These are phyloP conservation scores for Colletotrichum lini DNA, from an alignment of 2,329 filamentous ascomycete genomes.

Conservation along the genomic window DNA sequence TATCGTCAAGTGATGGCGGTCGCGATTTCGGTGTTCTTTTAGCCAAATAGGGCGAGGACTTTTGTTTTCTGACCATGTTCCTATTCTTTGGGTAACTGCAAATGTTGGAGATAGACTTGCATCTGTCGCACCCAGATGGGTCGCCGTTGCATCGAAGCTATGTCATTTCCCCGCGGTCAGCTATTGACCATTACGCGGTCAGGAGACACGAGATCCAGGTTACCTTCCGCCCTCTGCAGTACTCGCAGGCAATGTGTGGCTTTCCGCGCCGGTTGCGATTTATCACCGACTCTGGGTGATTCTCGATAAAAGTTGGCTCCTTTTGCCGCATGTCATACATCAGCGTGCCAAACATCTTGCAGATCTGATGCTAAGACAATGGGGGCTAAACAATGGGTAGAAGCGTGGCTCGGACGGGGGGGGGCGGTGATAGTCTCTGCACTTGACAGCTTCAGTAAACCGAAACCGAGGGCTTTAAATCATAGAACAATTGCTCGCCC, in stretches of 20 bases:
- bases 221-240: conserved; percentile 26
- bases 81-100: conserved; percentile 21
- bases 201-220: no score
- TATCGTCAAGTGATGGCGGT: background rate
- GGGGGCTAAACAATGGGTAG: no score
- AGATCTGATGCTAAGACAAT: background rate
- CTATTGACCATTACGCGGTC: background rate
- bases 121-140: conserved; percentile 16
- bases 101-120: conserved; percentile 13
- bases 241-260: conserved; percentile 27
- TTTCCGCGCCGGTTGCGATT: conserved; percentile 18
- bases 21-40: background rate
- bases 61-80: conserved; percentile 21
- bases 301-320: conserved; percentile 26
- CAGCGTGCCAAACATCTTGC: conserved; percentile 33
- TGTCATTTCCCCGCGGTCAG: background rate
- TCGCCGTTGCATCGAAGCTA: conserved; percentile 31
- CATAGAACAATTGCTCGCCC: no score
- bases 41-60: background rate
- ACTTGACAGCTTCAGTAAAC: no score
- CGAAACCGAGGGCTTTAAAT: no score
- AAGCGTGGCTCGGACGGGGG: no score
- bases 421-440: no score
- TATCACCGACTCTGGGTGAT: conserved; percentile 19
- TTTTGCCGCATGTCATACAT: conserved; percentile 30